Percentiles rank a stretch among this genome's conserved stretches.
Evolutionary conservation across 1,284 basidiomycete genomes (phyloP).

Genomic region (Naganishia sp.): DNA sequence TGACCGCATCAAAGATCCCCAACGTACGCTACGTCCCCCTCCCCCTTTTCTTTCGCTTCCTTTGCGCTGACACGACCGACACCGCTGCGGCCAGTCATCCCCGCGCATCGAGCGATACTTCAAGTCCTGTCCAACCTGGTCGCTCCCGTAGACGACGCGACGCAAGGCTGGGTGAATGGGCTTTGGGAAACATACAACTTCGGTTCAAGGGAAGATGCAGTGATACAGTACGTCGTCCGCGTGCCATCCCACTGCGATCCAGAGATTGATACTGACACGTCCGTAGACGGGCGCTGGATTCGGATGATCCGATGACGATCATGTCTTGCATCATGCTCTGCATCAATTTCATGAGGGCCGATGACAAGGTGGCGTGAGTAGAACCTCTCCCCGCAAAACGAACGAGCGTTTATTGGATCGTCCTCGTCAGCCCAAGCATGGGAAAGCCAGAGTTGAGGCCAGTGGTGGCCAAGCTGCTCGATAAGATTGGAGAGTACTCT

Average conservation of each 20-base stretch:
- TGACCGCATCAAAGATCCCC: conserved; percentile 13
- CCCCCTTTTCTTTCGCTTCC: too few species aligned
- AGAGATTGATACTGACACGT: not conserved
- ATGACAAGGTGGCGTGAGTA: not conserved
- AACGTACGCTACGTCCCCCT: not conserved
- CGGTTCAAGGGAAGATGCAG: conserved; percentile 52
- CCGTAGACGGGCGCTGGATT: conserved; percentile 61
- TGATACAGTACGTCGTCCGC: conserved; percentile 66
- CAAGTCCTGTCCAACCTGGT: conserved; percentile 51
- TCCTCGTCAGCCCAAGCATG: conserved; percentile 58
- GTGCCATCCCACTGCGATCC: not conserved
- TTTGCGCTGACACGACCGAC: too few species aligned
- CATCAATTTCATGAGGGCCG: conserved; percentile 20
- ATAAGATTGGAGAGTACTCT: conserved; percentile 30
- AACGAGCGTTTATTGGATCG: conserved; percentile 52
- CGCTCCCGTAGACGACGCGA: conserved; percentile 39
- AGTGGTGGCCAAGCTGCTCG: conserved; percentile 60
- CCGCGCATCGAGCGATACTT: conserved; percentile 42
- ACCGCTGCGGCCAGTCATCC: conserved; percentile 37
- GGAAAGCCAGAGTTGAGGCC: conserved; percentile 61
- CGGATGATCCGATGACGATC: conserved; percentile 58
- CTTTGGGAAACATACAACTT: conserved; percentile 39
- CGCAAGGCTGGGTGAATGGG: conserved; percentile 35
- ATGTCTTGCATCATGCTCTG: conserved; percentile 22
- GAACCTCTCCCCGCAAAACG: not conserved